Base-by-base conservation (phyloP, 352 stramenopile species). In the Peronospora tabacina region DNA sequence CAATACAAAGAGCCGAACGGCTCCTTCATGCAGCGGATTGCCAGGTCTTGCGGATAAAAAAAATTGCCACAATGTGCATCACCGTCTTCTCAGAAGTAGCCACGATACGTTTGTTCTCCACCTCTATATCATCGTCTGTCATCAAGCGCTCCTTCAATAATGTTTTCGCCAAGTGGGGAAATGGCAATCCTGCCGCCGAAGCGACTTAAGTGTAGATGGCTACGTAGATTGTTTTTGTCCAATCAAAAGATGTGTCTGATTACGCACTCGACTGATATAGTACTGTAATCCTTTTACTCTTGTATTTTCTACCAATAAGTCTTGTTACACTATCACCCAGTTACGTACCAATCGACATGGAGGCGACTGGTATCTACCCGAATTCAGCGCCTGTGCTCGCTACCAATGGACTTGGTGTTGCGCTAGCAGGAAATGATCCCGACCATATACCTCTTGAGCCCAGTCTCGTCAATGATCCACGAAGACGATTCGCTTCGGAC, bases 31-130 rank as follows among this genome's bases (percentile, higher is more conserved):
- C 29, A 91, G 61, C 6, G 81, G 81, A 46, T 65, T 66, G 50
- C 89, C 75, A 2, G 81, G 81, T 42, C 75, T 72, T 0, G 66
- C 52, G 46, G 83, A 86, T 40, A 91, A 91, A 86, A 43, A 91
- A 91, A 48, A 75, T 72, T 1, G 75, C 54, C 10, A 91, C 76
- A 48, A 88, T 68, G 49, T 91, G 77, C 32, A 65, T 82, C 13
- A 91, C 73, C 9, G 55, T 40, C 35, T 72, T 41, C 41, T 72
- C 63, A 3, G 69, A 44, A 5, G 47, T 43, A 12, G 44, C 15
- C 19, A 13, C 30, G 22, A 61, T 16, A 0, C 46, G 22, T 12
- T 54, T 58, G 26, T 82, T 73, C 43, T 67, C 59, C 1, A 42
- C 5, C 17, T 48, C 54, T 3, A 44, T 58, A n/a, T 72, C 56